Evolutionary conservation across 2,329 filamentous ascomycete genomes (phyloP).

Genomic region (Stachybotrys chartarum): DNA sequence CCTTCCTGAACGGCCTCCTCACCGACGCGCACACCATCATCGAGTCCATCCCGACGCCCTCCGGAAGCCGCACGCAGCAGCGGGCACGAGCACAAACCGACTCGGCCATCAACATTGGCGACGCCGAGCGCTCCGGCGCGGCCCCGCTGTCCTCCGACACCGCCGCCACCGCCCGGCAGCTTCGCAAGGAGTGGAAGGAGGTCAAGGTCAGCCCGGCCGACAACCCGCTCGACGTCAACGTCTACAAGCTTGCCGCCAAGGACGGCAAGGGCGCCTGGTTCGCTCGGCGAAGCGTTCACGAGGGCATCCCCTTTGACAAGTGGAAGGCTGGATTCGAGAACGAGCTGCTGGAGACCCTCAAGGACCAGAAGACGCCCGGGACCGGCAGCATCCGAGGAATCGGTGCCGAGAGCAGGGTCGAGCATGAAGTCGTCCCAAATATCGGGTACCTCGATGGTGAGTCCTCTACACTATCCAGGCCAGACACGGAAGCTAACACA

Average conservation of each 20-base stretch:
- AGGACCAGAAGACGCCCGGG: constrained; percentile 61
- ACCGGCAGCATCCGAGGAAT: constrained; percentile 77
- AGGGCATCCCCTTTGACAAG: constrained; percentile 66
- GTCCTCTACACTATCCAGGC: not conserved
- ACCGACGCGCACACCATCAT: constrained; percentile 61
- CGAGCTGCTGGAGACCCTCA: constrained; percentile 75
- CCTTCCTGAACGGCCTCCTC: constrained; percentile 55
- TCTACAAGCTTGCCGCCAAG: constrained; percentile 73
- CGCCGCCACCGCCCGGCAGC: constrained; percentile 38
- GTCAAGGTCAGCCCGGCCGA: constrained; percentile 64
- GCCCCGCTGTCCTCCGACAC: constrained; percentile 35
- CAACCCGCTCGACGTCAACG: constrained; percentile 67
- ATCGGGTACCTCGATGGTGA: constrained; percentile 57
- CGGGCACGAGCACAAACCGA: constrained; percentile 50
- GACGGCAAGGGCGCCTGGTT: constrained; percentile 90
- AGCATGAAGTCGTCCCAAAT: constrained; percentile 50
- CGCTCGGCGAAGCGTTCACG: constrained; percentile 74
- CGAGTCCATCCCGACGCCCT: constrained; percentile 61
- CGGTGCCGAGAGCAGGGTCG: constrained; percentile 70
- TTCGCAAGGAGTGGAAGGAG: constrained; percentile 86
- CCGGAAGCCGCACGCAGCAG: constrained; percentile 32
- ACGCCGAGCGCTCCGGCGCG: constrained; percentile 41
- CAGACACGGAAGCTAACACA: not conserved
- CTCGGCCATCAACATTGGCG: constrained; percentile 41
- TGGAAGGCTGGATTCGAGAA: constrained; percentile 71